Evolutionary conservation across 345 rosid species (phyloP).

Genomic region (Dovyalis caffra): DNA sequence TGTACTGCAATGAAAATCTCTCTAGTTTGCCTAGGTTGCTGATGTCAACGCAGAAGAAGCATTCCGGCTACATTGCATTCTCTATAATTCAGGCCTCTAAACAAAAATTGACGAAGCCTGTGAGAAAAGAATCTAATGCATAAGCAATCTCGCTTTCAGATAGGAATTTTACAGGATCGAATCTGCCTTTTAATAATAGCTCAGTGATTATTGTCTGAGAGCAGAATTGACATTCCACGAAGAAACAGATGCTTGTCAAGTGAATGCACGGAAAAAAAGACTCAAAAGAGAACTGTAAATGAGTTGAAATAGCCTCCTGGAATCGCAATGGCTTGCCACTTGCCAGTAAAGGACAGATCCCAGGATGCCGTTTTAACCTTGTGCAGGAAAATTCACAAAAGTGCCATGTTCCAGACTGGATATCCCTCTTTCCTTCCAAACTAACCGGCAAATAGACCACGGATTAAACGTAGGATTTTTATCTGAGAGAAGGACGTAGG

Average conservation of each 20-base stretch:
- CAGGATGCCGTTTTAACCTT: background rate
- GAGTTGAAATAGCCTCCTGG: background rate
- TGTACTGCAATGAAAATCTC: conserved; percentile 3
- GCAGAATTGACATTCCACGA: no score
- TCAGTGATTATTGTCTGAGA: no score
- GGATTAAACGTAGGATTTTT: background rate
- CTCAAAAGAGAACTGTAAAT: no score
- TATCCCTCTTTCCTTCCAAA: background rate
- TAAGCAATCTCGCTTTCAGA: no score
- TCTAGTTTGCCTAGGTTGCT: background rate
- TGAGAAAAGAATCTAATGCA: no score
- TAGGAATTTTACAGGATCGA: no score
- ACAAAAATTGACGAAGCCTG: no score
- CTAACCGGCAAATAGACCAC: background rate
- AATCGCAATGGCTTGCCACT: background rate
- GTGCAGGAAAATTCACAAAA: background rate
- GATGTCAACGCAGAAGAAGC: background rate
- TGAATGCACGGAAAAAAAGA: no score
- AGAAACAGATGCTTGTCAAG: no score
- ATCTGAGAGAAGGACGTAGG: no score
- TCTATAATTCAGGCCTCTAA: background rate
- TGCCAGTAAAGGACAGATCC: background rate
- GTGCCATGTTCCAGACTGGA: background rate
- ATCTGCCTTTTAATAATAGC: no score
- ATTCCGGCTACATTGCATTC: background rate